A percentile compares a stretch with the other conserved stretches of the same genome.
phyloP scores from a whole-genome alignment of 2,329 filamentous ascomycete genomes.

The Aspergillus persii region DNA sequence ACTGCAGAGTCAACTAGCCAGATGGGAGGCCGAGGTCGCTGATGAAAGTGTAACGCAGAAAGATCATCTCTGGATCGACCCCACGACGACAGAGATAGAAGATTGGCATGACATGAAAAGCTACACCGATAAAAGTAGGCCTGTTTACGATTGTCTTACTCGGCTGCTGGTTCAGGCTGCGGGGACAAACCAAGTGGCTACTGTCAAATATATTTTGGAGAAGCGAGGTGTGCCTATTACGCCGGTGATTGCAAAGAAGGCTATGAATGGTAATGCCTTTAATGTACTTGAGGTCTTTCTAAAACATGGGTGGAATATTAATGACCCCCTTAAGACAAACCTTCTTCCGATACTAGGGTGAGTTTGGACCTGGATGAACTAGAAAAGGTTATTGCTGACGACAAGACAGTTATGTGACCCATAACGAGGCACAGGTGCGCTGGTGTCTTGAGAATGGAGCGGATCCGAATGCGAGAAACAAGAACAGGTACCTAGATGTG shows the following conservation, averaged over 20 bases:
- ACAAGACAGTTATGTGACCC: not conserved
- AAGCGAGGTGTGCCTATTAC: too few species aligned
- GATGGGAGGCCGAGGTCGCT: not conserved
- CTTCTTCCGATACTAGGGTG: not conserved
- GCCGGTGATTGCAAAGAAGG: too few species aligned
- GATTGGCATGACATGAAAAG: too few species aligned
- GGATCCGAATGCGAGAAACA: not conserved
- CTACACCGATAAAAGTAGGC: too few species aligned
- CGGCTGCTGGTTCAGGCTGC: too few species aligned
- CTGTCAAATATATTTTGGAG: too few species aligned
- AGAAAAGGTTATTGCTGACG: not conserved
- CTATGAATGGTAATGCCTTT: too few species aligned
- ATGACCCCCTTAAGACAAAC: not conserved
- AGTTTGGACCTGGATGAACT: not conserved
- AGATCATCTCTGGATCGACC: not conserved
- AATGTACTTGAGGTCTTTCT: too few species aligned
- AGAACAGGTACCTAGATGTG: not conserved
- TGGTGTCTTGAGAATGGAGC: not conserved
- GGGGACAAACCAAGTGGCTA: too few species aligned
- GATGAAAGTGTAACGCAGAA: not conserved
- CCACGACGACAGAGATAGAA: not conserved
- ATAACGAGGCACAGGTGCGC: not conserved
- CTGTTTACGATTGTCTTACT: too few species aligned
- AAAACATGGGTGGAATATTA: not conserved
- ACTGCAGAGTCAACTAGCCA: not conserved